A percentile compares a stretch with the other conserved stretches of the same genome.
These are phyloP conservation scores for Vitis labrusca DNA, from an alignment of 164 flowering plant species.

Conservation along the genomic window DNA sequence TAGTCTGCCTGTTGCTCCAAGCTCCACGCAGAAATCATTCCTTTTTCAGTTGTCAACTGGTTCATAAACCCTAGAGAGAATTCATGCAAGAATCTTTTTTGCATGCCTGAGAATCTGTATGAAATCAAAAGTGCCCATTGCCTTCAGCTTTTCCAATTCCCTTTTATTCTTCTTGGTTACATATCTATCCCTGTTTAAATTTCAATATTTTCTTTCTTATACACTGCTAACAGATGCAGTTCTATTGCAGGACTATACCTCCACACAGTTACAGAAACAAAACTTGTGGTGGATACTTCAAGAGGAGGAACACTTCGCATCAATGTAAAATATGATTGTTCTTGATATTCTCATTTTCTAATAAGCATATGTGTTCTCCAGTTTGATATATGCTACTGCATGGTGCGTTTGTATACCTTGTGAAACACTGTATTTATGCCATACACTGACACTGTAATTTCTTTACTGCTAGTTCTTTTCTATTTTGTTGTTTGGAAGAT, in stretches of 20 bases:
- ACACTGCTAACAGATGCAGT: background rate
- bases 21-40: too few relatives aligned
- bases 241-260: constrained; percentile 50
- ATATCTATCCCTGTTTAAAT: too few relatives aligned
- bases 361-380: background rate
- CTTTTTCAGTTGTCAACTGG: too few relatives aligned
- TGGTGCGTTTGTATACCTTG: background rate
- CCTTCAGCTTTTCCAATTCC: too few relatives aligned
- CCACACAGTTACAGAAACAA: constrained; percentile 47
- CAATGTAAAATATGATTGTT: constrained; percentile 25
- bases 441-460: background rate
- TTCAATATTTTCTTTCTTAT: too few relatives aligned
- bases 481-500: too few relatives aligned
- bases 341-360: background rate
- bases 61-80: too few relatives aligned
- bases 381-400: background rate
- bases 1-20: too few relatives aligned
- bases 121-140: too few relatives aligned
- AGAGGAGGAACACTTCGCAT: constrained; percentile 58
- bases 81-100: too few relatives aligned
- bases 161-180: too few relatives aligned
- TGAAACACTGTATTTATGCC: background rate
- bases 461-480: background rate
- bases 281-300: constrained; percentile 63
- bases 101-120: too few relatives aligned